Base-by-base conservation (phyloP, 352 stramenopile genomes). In the Aphanomyces cochlioides region DNA sequence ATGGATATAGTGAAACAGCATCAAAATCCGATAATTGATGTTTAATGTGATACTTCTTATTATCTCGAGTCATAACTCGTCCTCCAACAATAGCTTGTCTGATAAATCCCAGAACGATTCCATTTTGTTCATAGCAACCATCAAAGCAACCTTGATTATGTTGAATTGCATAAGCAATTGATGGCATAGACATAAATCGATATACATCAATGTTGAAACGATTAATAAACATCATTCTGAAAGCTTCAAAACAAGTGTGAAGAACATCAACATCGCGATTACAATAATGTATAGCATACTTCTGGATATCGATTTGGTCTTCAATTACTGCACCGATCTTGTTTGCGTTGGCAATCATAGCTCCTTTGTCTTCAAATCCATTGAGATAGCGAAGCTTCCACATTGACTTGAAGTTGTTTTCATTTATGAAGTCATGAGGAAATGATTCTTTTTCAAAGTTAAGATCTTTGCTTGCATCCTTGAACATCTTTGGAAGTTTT, bases 231-330 rank as follows among this genome's bases (percentile, higher is more conserved):
- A 73, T 59, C 4, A 12, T 61, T 56, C 67, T 7, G 40, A 73
- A 73, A 38, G 56, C 41, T 54, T 67, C 57, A 56, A 73, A 73
- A 34, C 67, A 73, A 17, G 5, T 43, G 40, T 60, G 28, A 7
- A 73, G 40, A 56, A 73, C 67, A 66, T 73, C 67, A n/a, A 73
- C 67, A 61, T 73, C 67, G 17, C 67, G 41, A 19, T 73, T 73
- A 34, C 67, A 73, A 39, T 73, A 73, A 56, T 73, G 67, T 57
- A 7, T 58, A 8, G 66, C 66, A 45, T 72, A 72, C n/a, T 66
- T 37, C 48, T 72, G n/a, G 59, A 50, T 43, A 50, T 73, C 37
- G 40, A 72, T 43, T 40, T 40, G 34, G 5, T 66, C 48, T 13
- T 48, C 39, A 17, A 36, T 73, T 28, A 73, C 63, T 28, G 67